Conservation (phyloP, 371 early-diverging fungal genomes). For the Mucor velutinosus region DNA sequence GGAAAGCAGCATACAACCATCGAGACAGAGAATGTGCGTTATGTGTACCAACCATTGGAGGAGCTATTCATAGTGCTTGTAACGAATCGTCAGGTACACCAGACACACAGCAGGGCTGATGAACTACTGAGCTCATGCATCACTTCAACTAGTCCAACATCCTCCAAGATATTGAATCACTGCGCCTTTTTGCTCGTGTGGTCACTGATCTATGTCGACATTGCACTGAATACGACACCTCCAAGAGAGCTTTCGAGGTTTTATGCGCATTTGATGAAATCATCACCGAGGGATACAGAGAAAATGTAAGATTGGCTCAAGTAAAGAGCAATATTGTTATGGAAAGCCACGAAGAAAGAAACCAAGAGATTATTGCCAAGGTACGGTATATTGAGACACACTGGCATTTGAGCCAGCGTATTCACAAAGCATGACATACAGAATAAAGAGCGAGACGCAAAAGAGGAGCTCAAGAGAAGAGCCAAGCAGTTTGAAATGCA, state of each 20-base stretch:
- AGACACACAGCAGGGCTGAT: background rate
- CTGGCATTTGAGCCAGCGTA: background rate
- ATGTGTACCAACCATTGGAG: conserved; percentile 96
- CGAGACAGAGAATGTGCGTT: conserved; percentile 96
- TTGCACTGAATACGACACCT: conserved; percentile 72
- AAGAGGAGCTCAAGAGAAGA: conserved; percentile 90
- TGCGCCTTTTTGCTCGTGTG: conserved; percentile 92
- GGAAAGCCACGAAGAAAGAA: conserved; percentile 96
- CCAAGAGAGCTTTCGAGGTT: conserved; percentile 85
- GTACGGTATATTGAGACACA: conserved; percentile 37
- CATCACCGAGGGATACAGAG: conserved; percentile 86
- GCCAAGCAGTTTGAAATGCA: conserved; percentile 92
- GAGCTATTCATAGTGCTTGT: conserved; percentile 90
- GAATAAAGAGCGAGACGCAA: conserved; percentile 97
- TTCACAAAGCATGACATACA: conserved; percentile 18
- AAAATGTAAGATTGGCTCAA: conserved; percentile 81
- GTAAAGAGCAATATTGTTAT: conserved; percentile 91
- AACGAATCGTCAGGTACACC: conserved; percentile 67
- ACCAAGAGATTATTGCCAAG: conserved; percentile 94
- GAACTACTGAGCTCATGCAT: too few species aligned
- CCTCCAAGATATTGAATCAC: conserved; percentile 91
- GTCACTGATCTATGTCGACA: conserved; percentile 91
- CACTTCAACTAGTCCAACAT: conserved; percentile 62
- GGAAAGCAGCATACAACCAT: conserved; percentile 97
- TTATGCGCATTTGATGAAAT: conserved; percentile 95